Conservation (phyloP, 371 early-diverging fungal species). For the Actinomucor elegans region DNA sequence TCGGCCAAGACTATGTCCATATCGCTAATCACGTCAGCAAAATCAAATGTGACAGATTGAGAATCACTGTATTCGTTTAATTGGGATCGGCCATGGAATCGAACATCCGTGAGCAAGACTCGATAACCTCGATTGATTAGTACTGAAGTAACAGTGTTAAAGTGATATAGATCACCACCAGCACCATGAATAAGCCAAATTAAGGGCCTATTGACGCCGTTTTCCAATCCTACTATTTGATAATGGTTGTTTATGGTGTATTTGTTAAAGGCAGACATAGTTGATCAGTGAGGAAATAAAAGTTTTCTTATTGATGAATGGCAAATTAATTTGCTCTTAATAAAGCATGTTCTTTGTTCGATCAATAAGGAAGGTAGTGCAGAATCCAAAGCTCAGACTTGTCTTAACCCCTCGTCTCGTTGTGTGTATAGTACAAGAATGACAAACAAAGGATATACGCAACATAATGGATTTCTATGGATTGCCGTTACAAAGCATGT, state of each 20-base stretch:
- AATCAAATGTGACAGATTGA: slow-evolving; percentile 3
- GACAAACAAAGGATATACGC: too few relatives aligned
- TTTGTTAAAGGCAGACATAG: too few relatives aligned
- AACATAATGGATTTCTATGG: too few relatives aligned
- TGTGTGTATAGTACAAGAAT: too few relatives aligned
- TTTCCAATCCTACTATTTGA: slow-evolving; percentile 10
- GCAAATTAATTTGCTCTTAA: too few relatives aligned
- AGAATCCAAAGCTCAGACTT: background rate
- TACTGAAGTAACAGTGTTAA: slow-evolving; percentile 12
- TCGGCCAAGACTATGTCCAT: slow-evolving; percentile 14
- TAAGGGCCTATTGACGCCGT: background rate
- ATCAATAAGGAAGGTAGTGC: too few relatives aligned
- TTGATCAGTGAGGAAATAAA: too few relatives aligned
- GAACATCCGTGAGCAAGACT: slow-evolving; percentile 31
- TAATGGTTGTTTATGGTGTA: slow-evolving; percentile 6
- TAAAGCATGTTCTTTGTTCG: too few relatives aligned
- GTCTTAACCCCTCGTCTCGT: too few relatives aligned
- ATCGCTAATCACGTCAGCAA: slow-evolving; percentile 22
- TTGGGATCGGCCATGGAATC: slow-evolving; percentile 39
- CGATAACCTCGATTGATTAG: slow-evolving; percentile 23
- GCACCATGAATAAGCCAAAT: slow-evolving; percentile 38
- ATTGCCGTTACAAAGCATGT: background rate
- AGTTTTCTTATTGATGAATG: too few relatives aligned
- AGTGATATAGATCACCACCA: slow-evolving; percentile 37
- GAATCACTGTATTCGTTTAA: background rate